These are phyloP conservation scores for Penicillium coprophilum DNA, from an alignment of 495 filamentous ascomycete genomes.

Conservation along the genomic window DNA sequence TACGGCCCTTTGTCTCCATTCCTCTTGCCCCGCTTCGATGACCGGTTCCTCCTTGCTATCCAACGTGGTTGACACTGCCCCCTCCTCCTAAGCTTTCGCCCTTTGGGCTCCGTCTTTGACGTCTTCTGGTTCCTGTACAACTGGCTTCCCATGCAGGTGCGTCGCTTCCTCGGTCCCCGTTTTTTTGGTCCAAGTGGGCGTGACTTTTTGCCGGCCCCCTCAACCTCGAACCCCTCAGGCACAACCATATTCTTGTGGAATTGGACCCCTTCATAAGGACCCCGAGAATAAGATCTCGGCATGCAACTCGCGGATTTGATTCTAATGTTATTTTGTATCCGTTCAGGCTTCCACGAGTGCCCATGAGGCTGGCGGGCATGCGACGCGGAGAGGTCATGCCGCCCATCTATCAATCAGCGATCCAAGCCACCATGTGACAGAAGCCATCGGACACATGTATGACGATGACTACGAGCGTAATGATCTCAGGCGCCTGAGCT, in stretches of 20 bases:
- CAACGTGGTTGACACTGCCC: constrained; percentile 26
- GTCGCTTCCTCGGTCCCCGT: constrained; percentile 7
- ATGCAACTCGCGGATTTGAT: neutral
- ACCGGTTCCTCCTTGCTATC: constrained; percentile 31
- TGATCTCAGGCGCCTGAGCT: constrained; percentile 63
- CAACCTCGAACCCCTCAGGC: constrained; percentile 4
- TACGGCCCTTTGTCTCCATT: constrained; percentile 13
- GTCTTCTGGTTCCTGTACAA: constrained; percentile 32
- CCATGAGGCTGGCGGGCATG: constrained; percentile 54
- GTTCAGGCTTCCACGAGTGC: constrained; percentile 52
- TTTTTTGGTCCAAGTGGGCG: neutral
- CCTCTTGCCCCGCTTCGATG: constrained; percentile 46
- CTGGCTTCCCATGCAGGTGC: constrained; percentile 47
- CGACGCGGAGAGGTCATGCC: constrained; percentile 60
- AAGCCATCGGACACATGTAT: constrained; percentile 96
- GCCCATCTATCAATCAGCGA: constrained; percentile 72
- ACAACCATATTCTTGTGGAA: constrained; percentile 6
- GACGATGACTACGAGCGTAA: constrained; percentile 72
- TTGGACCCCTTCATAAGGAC: neutral
- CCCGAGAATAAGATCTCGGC: neutral
- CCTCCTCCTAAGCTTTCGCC: constrained; percentile 19
- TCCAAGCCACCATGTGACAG: constrained; percentile 93
- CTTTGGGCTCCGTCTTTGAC: constrained; percentile 32
- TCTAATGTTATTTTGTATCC: constrained; percentile 12
- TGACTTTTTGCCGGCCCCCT: neutral